These are phyloP conservation scores for Diacronema lutheri DNA, from an alignment of 78 protist species.

Conservation along the genomic window DNA sequence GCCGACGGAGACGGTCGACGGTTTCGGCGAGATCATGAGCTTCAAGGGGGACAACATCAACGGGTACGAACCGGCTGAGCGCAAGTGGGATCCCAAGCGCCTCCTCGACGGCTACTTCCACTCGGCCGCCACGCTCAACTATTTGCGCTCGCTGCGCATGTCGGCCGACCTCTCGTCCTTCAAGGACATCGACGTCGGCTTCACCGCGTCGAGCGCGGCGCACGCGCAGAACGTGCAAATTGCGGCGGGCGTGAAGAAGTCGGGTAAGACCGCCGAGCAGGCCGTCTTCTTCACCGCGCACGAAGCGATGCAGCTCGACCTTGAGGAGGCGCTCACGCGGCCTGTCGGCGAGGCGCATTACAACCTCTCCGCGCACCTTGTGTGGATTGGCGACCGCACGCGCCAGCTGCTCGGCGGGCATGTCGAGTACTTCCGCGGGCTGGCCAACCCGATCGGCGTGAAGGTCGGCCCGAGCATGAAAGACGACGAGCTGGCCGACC, in stretches of 20 bases:
- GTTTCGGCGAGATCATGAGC: constrained; percentile 22
- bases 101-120: constrained; percentile 48
- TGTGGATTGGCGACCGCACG: constrained; percentile 77
- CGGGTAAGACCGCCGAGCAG: too few species aligned
- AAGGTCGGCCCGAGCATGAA: constrained; percentile 65
- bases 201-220: too few species aligned
- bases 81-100: constrained; percentile 58
- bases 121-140: constrained; percentile 63
- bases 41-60: constrained; percentile 64
- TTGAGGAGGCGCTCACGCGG: constrained; percentile 56
- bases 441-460: constrained; percentile 66
- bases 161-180: background rate
- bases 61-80: constrained; percentile 35
- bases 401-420: constrained; percentile 61
- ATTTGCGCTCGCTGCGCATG: constrained; percentile 41
- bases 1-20: constrained; percentile 44
- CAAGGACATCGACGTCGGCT: too few species aligned
- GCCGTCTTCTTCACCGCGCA: constrained; percentile 55
- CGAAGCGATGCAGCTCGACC: constrained; percentile 62
- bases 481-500: constrained; percentile 43
- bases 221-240: too few species aligned
- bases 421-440: constrained; percentile 72
- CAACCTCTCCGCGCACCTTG: constrained; percentile 63
- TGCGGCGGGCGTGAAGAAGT: too few species aligned
- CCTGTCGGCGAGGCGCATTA: constrained; percentile 3